phyloP scores from a whole-genome alignment of 352 stramenopile genomes.

The Phytophthora syringae region DNA sequence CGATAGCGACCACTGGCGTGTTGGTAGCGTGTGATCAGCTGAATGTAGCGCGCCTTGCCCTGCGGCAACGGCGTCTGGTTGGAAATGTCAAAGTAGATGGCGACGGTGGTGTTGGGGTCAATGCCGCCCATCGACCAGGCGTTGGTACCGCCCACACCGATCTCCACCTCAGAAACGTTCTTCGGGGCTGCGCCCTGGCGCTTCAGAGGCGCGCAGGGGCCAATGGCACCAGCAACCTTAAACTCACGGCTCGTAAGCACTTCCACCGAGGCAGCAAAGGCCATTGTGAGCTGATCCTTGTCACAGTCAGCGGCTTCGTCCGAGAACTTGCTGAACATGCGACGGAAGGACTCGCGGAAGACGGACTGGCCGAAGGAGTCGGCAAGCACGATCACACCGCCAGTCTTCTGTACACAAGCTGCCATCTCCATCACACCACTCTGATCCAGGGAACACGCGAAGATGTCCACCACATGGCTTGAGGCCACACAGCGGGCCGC shows the following conservation, averaged over 20 bases:
- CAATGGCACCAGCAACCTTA: constrained; percentile 98
- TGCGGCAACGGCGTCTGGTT: constrained; percentile 77
- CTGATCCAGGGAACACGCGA: constrained; percentile 98
- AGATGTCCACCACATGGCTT: constrained; percentile 98
- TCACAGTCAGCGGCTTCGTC: constrained; percentile 95
- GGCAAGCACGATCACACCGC: constrained; percentile 98
- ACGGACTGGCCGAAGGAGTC: constrained; percentile 99
- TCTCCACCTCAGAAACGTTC: constrained; percentile 97
- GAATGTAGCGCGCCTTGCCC: constrained; percentile 96
- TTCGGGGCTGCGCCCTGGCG: constrained; percentile 91
- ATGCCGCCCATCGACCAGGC: constrained; percentile 97
- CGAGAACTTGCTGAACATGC: constrained; percentile 97
- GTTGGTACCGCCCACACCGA: constrained; percentile 92
- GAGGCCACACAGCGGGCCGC: constrained; percentile 91
- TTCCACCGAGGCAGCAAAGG: constrained; percentile 95
- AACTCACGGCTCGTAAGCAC: constrained; percentile 98
- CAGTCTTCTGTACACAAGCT: constrained; percentile 97
- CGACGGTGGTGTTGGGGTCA: constrained; percentile 97
- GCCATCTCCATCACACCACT: constrained; percentile 99
- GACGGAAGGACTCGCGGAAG: constrained; percentile 98
- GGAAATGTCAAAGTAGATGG: constrained; percentile 99
- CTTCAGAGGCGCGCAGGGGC: constrained; percentile 95
- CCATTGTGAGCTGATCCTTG: constrained; percentile 97
- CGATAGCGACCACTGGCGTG: constrained; percentile 95
- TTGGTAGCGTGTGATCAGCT: constrained; percentile 99